Evolutionary conservation across 768 basidiomycete species (phyloP), one percentile per base, ranked within the genome.

Genomic region (Amanita rimosa): DNA sequence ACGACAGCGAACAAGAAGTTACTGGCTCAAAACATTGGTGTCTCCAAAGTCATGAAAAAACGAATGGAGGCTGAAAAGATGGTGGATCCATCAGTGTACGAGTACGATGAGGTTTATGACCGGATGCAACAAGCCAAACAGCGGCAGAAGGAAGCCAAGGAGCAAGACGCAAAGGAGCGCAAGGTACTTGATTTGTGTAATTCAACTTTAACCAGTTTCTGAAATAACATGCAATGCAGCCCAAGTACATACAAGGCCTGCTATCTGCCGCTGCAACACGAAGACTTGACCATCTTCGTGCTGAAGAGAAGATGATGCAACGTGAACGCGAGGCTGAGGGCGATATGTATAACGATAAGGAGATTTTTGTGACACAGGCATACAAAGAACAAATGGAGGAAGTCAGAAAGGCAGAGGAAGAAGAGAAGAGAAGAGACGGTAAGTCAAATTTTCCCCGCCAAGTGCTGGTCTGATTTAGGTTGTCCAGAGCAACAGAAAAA

Each of bases 261-360:
- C 69, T 98, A 2, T 66, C 69, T 13, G 78, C 89, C 6, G 93
- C 96, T 24, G 80, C 82, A n/a, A 91, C 91, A 22, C 76, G 96
- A 21, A 80, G 83, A 57, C 63, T 95, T 42, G 96, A 99, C 63
- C 77, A 89, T 58, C 66, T 98, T 9, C 75, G 93, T 47, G 96
- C 96, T 0, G 96, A 99, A 64, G 95, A 98, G 66, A 97, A 98
- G 73, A 85, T 95, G 85, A 84, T 97, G 61, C 88, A 94, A 62
- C 75, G 78, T 38, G 96, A 98, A 63, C 78, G 96, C 17, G 90
- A 94, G 66, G 68, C 75, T 16, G 96, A 99, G 66, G 96, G 96
- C 0, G 93, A 93, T 53, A 78, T 92, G 62, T 99, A 90, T 62
- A 75, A 75, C 49, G 96, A 90, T 69, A 98, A 94, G 70, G 96